Base-by-base conservation (phyloP, 495 filamentous ascomycete genomes). In the Filosporella fistucella region DNA sequence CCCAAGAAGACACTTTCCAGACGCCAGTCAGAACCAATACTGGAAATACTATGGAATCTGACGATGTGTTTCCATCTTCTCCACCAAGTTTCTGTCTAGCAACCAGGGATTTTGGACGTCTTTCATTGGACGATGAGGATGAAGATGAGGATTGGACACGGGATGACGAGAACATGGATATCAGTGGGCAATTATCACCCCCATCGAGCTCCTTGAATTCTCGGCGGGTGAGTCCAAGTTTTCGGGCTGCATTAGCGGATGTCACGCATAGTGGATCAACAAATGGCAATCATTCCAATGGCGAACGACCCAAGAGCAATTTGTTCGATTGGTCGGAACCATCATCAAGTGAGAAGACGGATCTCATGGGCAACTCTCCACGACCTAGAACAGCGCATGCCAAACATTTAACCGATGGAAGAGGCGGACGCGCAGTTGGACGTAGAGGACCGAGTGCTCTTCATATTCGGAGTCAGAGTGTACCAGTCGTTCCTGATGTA, bases 401-500 rank as follows among this genome's bases (percentile, higher is more conserved):
- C 2, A 96, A 94, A 66, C 89, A 95, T 63, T 76, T 82, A 57
- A 70, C 74, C 40, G 79, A 88, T 51, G 60, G 72, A 40, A 75
- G 88, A 62, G 88, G 85, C 37, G 89, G 88, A 53, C 82, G 88
- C 42, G 67, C 82, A 21, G 68, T 78, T 22, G 87, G 78, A 52
- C 85, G 91, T 35, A 86, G 89, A 54, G 81, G 79, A 13, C 85
- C 89, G 25, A 86, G 74, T 52, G 78, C 83, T 1, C 68, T 88
- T 18, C 93, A 97, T 62, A 72, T 95, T 36, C 82, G 93, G 38
- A 96, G 93, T 59, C 90, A 96, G 59, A 98, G 93, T 63, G 90
- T 98, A n/a, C 93, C 93, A 0, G 78, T 93, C 13, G 81, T 86
- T 2, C 80, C 81, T 30, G 89, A 93, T 49, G 66, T 66, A 14